Evolutionary conservation across 768 basidiomycete genomes (phyloP).

Genomic region (Kwoniella dendrophila): DNA sequence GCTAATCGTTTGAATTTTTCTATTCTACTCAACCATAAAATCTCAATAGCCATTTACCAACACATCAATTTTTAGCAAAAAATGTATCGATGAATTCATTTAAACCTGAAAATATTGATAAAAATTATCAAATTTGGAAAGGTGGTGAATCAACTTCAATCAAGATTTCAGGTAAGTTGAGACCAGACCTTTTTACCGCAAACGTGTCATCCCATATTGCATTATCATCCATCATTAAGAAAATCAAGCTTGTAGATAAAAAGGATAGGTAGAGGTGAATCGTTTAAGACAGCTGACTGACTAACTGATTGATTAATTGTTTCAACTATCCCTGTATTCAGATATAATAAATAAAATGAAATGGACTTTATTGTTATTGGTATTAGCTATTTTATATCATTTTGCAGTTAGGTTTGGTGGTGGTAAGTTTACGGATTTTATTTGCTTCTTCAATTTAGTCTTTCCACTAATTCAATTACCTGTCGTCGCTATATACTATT

Average conservation of each 20-base stretch:
- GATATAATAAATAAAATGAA: slow-evolving; percentile 8
- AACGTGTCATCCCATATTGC: too few relatives aligned
- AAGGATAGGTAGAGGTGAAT: not conserved
- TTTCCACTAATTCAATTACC: not conserved
- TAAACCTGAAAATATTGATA: slow-evolving; percentile 37
- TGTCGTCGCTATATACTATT: not conserved
- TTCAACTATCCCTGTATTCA: not conserved
- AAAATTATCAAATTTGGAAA: slow-evolving; percentile 45
- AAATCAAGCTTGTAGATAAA: not conserved
- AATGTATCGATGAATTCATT: slow-evolving; percentile 43
- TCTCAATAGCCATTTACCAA: slow-evolving; percentile 52
- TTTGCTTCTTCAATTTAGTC: not conserved
- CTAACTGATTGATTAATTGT: not conserved
- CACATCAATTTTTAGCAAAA: slow-evolving; percentile 45
- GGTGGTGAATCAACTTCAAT: slow-evolving; percentile 39
- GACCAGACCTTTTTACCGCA: too few relatives aligned
- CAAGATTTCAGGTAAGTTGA: slow-evolving; percentile 29
- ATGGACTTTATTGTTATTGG: slow-evolving; percentile 31
- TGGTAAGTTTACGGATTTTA: slow-evolving; percentile 32
- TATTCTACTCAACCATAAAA: too few relatives aligned
- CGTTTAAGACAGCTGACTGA: not conserved
- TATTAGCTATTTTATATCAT: slow-evolving; percentile 43
- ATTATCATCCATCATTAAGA: not conserved
- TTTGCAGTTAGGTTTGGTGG: slow-evolving; percentile 32
- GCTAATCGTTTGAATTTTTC: too few relatives aligned